Conservation (phyloP, 306 rosid species). For the Boehmeria nivea region DNA sequence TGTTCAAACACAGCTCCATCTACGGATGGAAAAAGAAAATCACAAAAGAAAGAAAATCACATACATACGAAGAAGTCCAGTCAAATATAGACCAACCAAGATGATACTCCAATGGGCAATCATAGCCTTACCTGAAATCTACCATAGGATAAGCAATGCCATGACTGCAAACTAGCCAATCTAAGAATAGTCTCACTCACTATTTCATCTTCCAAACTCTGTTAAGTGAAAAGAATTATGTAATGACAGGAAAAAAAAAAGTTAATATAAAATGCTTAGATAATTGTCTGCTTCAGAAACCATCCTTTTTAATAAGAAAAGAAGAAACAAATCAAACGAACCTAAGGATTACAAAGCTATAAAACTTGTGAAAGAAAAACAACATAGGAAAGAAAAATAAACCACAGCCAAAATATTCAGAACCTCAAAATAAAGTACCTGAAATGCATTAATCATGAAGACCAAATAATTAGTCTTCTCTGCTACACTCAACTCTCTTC, state of each 20-base stretch:
- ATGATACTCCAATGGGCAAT: slow-evolving; percentile 9
- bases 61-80: slow-evolving; percentile 16
- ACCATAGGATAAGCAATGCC: slow-evolving; percentile 91
- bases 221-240: slow-evolving; percentile 10
- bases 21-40: slow-evolving; percentile 23
- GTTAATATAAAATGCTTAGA: not conserved
- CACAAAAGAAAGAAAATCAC: slow-evolving; percentile 10
- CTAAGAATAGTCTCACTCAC: slow-evolving; percentile 78
- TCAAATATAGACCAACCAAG: too few relatives aligned
- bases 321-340: too few relatives aligned
- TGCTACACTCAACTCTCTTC: slow-evolving; percentile 72
- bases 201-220: slow-evolving; percentile 98
- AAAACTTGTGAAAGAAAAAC: not conserved
- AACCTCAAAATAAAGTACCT: slow-evolving; percentile 42
- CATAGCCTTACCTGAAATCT: slow-evolving; percentile 76
- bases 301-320: too few relatives aligned
- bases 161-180: slow-evolving; percentile 81
- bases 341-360: not conserved
- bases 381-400: too few relatives aligned
- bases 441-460: slow-evolving; percentile 94
- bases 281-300: too few relatives aligned
- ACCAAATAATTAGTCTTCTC: slow-evolving; percentile 94
- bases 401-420: not conserved
- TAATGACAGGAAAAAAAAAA: not conserved
- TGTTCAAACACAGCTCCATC: slow-evolving; percentile 94